Evolutionary conservation across 2,329 filamentous ascomycete genomes (phyloP), one percentile per base, ranked within the genome.

Genomic region (Knoxdaviesia capensis): DNA sequence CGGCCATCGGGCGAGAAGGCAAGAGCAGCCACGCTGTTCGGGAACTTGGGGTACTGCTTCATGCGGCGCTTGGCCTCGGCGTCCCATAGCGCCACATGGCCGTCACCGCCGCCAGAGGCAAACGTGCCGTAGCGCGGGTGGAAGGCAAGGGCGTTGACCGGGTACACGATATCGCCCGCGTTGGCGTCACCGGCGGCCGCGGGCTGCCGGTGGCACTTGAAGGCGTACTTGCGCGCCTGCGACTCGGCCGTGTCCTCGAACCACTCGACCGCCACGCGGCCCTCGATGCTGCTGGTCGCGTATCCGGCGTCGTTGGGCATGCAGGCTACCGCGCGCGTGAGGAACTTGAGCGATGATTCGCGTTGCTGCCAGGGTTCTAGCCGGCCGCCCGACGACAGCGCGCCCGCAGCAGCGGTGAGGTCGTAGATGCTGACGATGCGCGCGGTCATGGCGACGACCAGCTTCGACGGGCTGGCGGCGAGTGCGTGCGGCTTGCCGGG

Each of bases 251-350:
- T 83, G 10, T 90, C 83, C 55, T 96, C 90, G 56, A 98, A 96
- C 84, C 87, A 96, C 59, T 98, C 90, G 1, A 98, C 90, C 0
- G 87, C 88, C 2, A 98, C 86, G 51, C 90, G 77, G 5, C 90
- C 90, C 56, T 98, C 90, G 52, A 98, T 98, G 52, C 79, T 87
- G 45, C 76, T 84, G 1, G 81, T 88, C 7, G 88, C 87, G 56
- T 96, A 98, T 5, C 90, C 90, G 7, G 80, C 82, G 50, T 94
- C 90, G 52, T 90, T 87, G 9, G 90, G 88, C 90, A 98, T 96
- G 59, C 88, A 94, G 10, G 86, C 78, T 1, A 96, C 82, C 11
- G 84, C 83, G 45, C 90, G 75, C 1, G 88, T 96, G 67, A 94
- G 85, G 62, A 94, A 98, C 58, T 94, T 93, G 54, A 98, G 71